A percentile compares a stretch with the other conserved stretches of the same genome.
These are phyloP conservation scores for Naegleria lovaniensis DNA, from an alignment of 208 protist genomes.

Conservation along the genomic window DNA sequence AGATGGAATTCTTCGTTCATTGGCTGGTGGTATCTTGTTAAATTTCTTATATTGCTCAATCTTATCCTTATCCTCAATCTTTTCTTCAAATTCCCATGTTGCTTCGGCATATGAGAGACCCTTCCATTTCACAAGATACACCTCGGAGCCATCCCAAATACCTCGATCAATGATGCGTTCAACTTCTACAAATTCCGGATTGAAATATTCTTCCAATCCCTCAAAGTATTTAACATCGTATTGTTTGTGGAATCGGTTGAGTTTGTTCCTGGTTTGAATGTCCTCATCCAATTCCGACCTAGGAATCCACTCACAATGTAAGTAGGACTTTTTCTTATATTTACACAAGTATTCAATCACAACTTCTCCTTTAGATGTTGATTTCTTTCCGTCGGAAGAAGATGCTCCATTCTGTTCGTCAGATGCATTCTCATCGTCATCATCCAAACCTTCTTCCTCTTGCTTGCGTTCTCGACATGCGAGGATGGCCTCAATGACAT, in stretches of 20 bases:
- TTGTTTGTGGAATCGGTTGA: not conserved
- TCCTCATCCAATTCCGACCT: not conserved
- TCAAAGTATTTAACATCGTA: not conserved
- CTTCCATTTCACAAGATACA: conserved; percentile 14
- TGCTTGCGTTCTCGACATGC: not conserved
- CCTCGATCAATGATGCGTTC: not conserved
- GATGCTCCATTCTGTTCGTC: not conserved
- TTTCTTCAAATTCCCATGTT: conserved; percentile 60
- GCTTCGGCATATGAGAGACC: conserved; percentile 55
- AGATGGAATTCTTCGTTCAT: conserved; percentile 24
- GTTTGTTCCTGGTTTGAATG: not conserved
- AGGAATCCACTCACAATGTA: conserved; percentile 3
- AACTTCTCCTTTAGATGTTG: not conserved
- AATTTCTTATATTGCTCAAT: conserved; percentile 45
- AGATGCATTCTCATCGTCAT: not conserved
- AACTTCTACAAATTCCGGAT: not conserved
- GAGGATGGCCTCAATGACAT: not conserved
- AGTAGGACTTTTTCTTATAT: not conserved
- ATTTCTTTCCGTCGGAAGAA: not conserved
- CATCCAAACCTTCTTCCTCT: not conserved
- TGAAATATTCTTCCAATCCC: not conserved
- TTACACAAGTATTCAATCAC: conserved; percentile 17
- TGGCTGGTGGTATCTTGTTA: conserved; percentile 44
- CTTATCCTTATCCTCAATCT: conserved; percentile 13
- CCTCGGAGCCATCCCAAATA: no score